Base-by-base conservation (phyloP, 164 flowering plant species). In the Vitis labrusca region DNA sequence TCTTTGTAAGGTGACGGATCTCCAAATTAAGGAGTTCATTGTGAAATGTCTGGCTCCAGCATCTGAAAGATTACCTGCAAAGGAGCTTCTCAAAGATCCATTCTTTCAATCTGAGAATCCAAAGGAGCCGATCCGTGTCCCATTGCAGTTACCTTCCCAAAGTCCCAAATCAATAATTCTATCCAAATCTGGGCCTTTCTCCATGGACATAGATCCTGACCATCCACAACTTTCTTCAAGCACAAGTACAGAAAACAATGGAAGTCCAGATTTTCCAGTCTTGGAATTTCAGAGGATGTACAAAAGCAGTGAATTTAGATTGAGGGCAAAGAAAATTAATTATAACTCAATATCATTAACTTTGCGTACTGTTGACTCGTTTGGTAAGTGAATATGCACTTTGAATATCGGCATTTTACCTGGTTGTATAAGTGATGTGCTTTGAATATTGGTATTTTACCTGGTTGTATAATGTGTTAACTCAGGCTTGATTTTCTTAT, bases 181-280 rank as follows among this genome's bases (percentile, higher is more conserved):
- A 27, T 53, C 65, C 29, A 72, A 50, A 29, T 73, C 74, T 47
- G 78, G 70, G 55, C 81, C 89, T 48, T 78, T 69, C 30, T 81
- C 88, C 48, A 84, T 94, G 94, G 97, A 91, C 51, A 72, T 88
- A 30, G 98, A 91, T 77, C 37, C 76, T 52, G 88, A 79, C 32
- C 79, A 72, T 71, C 81, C 75, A 65, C 79, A 79, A 65, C 79
- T 61, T 44, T 64, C 77, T 55, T 8, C 63, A 50, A 67, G 80
- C 77, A 59, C 73, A 8, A 67, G 66, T 44, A 61, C 70, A 5
- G 78, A 68, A 61, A 79, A 63, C 70, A 64, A 23, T 19, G 82
- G 62, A 12, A 80, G 69, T 50, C 76, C 77, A 12, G 17, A 57
- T 9, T 56, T 48, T 65, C 78, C 75, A 48, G 78, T 70, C 64